Percentiles rank a stretch among this genome's conserved stretches.
phyloP scores from a whole-genome alignment of 2,329 filamentous ascomycete genomes.

The Fusarium sp. region DNA sequence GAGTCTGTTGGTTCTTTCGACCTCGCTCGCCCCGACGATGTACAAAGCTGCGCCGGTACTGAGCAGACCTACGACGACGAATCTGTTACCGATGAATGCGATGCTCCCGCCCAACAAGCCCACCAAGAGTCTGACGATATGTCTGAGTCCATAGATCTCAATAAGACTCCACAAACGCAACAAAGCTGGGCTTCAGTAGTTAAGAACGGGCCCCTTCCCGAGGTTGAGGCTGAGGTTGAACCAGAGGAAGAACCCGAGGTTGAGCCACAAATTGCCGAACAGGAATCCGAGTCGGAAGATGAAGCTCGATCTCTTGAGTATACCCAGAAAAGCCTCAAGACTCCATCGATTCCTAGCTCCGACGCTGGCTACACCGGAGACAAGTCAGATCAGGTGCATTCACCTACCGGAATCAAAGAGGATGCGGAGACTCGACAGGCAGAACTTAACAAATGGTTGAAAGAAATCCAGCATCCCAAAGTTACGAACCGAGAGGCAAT shows the following conservation, averaged over 20 bases:
- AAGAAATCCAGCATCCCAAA: conserved; percentile 27
- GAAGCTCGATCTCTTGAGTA: conserved; percentile 61
- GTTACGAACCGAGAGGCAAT: conserved; percentile 30
- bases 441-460: conserved; percentile 28
- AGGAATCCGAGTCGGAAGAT: conserved; percentile 57
- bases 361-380: conserved; percentile 51
- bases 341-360: conserved; percentile 56
- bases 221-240: conserved; percentile 30
- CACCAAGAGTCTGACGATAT: conserved; percentile 25
- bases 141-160: conserved; percentile 7
- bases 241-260: conserved; percentile 11
- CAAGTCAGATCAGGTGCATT: conserved; percentile 16
- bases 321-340: conserved; percentile 61
- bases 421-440: conserved; percentile 18
- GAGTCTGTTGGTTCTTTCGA: conserved; percentile 66
- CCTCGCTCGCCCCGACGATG: conserved; percentile 62
- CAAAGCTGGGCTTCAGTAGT: conserved; percentile 35
- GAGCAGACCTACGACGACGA: conserved; percentile 62
- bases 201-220: conserved; percentile 31
- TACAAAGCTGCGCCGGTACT: conserved; percentile 64
- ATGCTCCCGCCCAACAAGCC: conserved; percentile 27
- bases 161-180: conserved; percentile 26
- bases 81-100: conserved; percentile 53
- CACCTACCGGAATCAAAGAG: conserved; percentile 20
- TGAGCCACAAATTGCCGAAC: conserved; percentile 39